Evolutionary conservation across 2,329 filamentous ascomycete species (phyloP), one percentile per base, ranked within the genome.

Genomic region (Aureobasidium namibiae): DNA sequence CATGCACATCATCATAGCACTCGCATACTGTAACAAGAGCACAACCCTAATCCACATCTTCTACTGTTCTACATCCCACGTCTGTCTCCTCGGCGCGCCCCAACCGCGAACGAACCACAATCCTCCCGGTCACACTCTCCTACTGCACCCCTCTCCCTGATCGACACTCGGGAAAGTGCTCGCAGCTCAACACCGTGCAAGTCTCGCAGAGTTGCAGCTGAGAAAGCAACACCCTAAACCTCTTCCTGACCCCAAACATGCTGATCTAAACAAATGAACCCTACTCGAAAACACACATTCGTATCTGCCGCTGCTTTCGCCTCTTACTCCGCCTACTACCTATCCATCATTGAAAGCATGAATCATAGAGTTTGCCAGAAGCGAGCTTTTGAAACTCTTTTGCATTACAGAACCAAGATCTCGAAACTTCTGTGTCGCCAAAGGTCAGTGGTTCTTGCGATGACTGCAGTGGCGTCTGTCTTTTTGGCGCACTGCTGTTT

Each of bases 401-500:
- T 23, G 21, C 21, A 29, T 29, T 9, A 29, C 4, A 29, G 26
- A 29, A 29, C 26, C 26, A 29, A 29, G 26, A 29, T 29, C 26
- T 4, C 26, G 9, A 9, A 29, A 9, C 4, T 29, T 29, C 26
- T 9, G n/a, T n/a, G n/a, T 29, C 26, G 4, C 26, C 4, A 29
- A 29, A 29, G 26, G 9, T 29, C 26, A 29, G 26, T 29, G 26
- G 26, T 29, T 29, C 26, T 29, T 29, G 9, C 26, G 26, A 52
- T 52, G 49, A 52, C 49, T 29, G 33, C 13, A 16, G 49, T 52
- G 49, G 49, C 49, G 49, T 52, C 34, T 52, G 49, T 52, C 49
- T 41, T 18, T 50, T 29, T 9, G 14, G 46, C 18, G 29, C 26
- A 26, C 21, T 6, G 39, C 16, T 42, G 4, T 4, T n/a, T 21